phyloP scores from a whole-genome alignment of 768 basidiomycete genomes.

The Hydnum rufescens region DNA sequence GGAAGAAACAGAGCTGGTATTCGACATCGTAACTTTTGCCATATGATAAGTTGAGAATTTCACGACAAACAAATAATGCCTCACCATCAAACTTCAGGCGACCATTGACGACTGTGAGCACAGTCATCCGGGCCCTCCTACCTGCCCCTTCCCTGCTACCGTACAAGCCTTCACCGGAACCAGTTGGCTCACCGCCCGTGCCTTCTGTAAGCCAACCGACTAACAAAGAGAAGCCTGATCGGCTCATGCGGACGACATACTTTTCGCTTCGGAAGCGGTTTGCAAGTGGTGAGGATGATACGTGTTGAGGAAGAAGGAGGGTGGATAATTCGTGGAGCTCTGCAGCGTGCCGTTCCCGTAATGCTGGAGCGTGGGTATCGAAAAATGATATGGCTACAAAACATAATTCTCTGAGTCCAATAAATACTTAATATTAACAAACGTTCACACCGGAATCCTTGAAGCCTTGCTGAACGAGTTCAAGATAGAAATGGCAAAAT shows the following conservation, averaged over 20 bases:
- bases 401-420: constrained; percentile 3
- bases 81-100: constrained; percentile 80
- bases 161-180: constrained; percentile 56
- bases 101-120: constrained; percentile 89
- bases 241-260: constrained; percentile 74
- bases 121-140: constrained; percentile 66
- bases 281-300: constrained; percentile 62
- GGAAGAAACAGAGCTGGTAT: constrained; percentile 38
- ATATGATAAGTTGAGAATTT: constrained; percentile 14
- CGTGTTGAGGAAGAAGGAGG: constrained; percentile 63
- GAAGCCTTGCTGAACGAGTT: constrained; percentile 78
- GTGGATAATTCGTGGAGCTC: constrained; percentile 65
- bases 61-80: constrained; percentile 9
- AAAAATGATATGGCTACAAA: constrained; percentile 8
- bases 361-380: background rate
- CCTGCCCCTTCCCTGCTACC: constrained; percentile 40
- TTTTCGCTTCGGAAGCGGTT: constrained; percentile 78
- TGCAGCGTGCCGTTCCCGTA: constrained; percentile 20
- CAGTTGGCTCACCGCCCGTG: constrained; percentile 65
- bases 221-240: constrained; percentile 78
- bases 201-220: constrained; percentile 96
- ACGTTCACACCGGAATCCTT: constrained; percentile 59
- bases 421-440: constrained; percentile 3
- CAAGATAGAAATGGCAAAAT: constrained; percentile 93
- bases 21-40: constrained; percentile 45